Conservation (phyloP, 441 rosid species). For the Brassica hybrid region DNA sequence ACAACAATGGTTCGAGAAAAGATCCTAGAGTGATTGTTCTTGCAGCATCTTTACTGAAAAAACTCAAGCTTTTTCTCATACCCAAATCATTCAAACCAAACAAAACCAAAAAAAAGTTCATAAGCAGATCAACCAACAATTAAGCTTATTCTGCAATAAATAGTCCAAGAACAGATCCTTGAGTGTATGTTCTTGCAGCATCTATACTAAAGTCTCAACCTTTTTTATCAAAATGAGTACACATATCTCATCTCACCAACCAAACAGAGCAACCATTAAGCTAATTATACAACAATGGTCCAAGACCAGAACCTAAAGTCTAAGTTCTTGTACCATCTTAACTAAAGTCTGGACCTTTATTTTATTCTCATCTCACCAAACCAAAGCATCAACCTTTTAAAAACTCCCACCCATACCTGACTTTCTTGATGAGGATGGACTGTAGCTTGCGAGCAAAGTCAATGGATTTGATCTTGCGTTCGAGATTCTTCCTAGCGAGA, state of each 20-base stretch:
- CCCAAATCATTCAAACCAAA: background rate
- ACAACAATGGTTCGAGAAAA: background rate
- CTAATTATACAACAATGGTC: too few species aligned
- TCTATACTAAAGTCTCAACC: background rate
- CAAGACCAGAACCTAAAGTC: background rate
- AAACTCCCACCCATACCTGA: slow-evolving; percentile 55
- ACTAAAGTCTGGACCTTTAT: background rate
- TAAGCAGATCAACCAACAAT: background rate
- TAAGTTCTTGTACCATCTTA: too few species aligned
- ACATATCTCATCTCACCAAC: too few species aligned
- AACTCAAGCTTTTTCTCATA: background rate
- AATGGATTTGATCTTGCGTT: slow-evolving; percentile 68
- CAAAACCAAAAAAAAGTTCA: background rate
- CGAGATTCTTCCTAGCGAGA: slow-evolving; percentile 71
- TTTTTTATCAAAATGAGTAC: too few species aligned
- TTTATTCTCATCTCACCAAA: too few species aligned
- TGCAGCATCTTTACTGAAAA: background rate
- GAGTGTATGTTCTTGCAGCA: too few species aligned
- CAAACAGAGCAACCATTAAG: too few species aligned
- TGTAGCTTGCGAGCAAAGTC: slow-evolving; percentile 81
- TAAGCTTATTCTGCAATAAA: too few species aligned
- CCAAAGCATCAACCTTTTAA: background rate
- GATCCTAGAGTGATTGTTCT: background rate
- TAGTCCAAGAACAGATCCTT: too few species aligned
- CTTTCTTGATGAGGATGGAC: slow-evolving; percentile 81